Base-by-base conservation (phyloP, 306 rosid species). In the Vigna hirtella region DNA sequence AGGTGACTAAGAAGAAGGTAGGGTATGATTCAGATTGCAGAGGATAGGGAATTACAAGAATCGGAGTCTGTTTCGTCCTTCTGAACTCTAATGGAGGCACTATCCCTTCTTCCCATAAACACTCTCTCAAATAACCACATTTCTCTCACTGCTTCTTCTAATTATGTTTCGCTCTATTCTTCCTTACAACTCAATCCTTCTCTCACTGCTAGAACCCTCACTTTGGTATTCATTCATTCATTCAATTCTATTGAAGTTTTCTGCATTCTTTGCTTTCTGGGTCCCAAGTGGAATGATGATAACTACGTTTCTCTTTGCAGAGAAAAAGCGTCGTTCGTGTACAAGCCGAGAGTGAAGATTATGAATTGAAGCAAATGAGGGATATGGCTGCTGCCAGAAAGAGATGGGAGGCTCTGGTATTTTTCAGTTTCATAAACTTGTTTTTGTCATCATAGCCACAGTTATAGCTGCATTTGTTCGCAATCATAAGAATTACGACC, bases 341-440 rank as follows among this genome's bases (percentile, higher is more conserved):
- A 81, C 86, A 74, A 81, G 84, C 87, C 66, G 96, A 87, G 42
- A 72, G 51, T 77, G 97, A 86, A 71, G 98, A 92, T 72, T 87
- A 75, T 72, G 98, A 92, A 79, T 70, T 92, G 91, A 92, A 95
- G 89, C 98, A 95, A 88, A 78, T 84, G 85, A 92, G 87, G 85
- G 98, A 91, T 67, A 89, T 95, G 97, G 88, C 92, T 85, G 93
- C 98, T 76, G 97, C 98, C 53, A 92, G 87, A 72, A 95, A 91
- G 87, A 91, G 98, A 92, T 91, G 97, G 98, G 97, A 95, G 65
- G 86, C 97, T 85, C 84, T 92, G 98, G 98, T 95, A 88, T 92
- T 86, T 78, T 70, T 88, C 85, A 51, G 65, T 79, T 61, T 49
- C 49, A 15, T 36, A 17, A 11, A 61, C 42, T 42, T 65, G 2